A percentile compares a stretch with the other conserved stretches of the same genome.
Conservation (phyloP, 116 monocot species). For the Cymodocea nodosa region DNA sequence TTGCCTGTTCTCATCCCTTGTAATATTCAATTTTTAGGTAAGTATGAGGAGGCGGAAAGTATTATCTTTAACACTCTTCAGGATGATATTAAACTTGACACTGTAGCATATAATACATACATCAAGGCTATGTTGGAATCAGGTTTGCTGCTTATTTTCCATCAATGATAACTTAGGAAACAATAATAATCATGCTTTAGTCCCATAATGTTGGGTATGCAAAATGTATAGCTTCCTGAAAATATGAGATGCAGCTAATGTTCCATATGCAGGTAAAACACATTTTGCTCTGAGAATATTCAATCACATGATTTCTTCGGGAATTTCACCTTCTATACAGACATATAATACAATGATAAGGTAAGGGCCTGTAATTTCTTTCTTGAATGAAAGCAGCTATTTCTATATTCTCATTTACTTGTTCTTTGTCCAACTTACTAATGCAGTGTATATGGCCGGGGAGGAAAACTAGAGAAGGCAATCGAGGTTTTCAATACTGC, state of each 20-base stretch:
- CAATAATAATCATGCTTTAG: too few relatives aligned
- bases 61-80: slow-evolving; percentile 52
- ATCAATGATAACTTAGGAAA: too few relatives aligned
- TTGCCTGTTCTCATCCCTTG: background rate
- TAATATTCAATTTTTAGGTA: slow-evolving; percentile 26
- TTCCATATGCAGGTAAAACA: slow-evolving; percentile 58
- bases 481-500: slow-evolving; percentile 71
- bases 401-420: background rate
- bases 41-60: slow-evolving; percentile 55
- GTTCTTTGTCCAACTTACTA: background rate
- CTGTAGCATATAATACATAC: slow-evolving; percentile 85
- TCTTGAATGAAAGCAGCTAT: background rate
- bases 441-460: slow-evolving; percentile 88
- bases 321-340: slow-evolving; percentile 58
- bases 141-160: slow-evolving; percentile 22
- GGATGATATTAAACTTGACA: slow-evolving; percentile 47
- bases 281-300: slow-evolving; percentile 57
- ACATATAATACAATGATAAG: slow-evolving; percentile 98
- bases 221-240: background rate
- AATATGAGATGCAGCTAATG: background rate
- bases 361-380: slow-evolving; percentile 12
- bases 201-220: too few relatives aligned
- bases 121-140: slow-evolving; percentile 93
- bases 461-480: slow-evolving; percentile 84
- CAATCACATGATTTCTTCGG: slow-evolving; percentile 65